These are phyloP conservation scores for Ceriops decandra DNA, from an alignment of 345 rosid genomes.

Conservation along the genomic window DNA sequence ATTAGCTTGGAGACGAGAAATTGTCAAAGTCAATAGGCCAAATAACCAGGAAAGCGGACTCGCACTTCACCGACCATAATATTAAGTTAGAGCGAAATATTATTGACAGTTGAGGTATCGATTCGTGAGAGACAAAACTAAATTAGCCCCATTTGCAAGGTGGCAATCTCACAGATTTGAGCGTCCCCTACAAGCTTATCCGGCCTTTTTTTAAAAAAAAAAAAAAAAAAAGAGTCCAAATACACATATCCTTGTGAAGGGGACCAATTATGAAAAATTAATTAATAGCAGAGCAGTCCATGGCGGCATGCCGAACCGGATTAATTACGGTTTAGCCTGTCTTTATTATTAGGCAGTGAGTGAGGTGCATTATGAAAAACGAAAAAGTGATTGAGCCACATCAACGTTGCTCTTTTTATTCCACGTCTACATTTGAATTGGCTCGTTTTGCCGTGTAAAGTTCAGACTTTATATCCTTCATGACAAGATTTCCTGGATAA, in stretches of 20 bases:
- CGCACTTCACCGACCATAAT: neutral
- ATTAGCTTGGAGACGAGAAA: neutral
- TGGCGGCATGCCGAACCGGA: too few relatives aligned
- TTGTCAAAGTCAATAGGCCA: neutral
- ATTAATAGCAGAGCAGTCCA: neutral
- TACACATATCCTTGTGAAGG: too few relatives aligned
- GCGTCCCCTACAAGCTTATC: neutral
- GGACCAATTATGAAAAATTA: neutral
- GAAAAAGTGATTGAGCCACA: too few relatives aligned
- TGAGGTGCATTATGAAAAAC: too few relatives aligned
- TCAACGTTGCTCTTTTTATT: too few relatives aligned
- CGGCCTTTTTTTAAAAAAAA: too few relatives aligned
- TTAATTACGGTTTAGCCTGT: too few relatives aligned
- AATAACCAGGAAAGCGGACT: neutral
- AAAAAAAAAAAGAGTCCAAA: too few relatives aligned
- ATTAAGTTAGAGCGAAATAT: neutral
- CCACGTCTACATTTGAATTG: too few relatives aligned
- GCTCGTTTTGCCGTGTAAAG: too few relatives aligned
- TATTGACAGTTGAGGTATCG: slow-evolving; percentile 7
- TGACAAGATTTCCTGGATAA: neutral
- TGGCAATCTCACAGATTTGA: neutral
- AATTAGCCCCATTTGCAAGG: neutral
- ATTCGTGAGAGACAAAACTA: neutral
- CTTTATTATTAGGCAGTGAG: too few relatives aligned
- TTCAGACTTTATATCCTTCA: too few relatives aligned